Base-by-base conservation (phyloP, 768 basidiomycete genomes). In the Saitozyma podzolica region DNA sequence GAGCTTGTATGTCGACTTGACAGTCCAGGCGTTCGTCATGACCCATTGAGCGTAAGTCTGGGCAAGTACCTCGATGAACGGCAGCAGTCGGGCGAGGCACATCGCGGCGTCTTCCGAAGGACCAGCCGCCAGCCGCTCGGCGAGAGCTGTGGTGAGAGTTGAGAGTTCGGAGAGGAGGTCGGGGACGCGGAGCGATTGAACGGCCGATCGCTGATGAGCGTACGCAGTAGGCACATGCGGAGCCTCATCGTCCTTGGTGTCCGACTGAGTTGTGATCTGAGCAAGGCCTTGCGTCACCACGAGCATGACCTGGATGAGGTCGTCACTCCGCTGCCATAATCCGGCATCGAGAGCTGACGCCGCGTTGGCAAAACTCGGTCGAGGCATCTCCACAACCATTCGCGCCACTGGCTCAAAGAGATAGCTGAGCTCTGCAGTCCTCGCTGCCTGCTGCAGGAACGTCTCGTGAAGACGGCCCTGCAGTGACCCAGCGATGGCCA, bases 1-100 rank as follows among this genome's bases (percentile, higher is more conserved):
- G 62, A 98, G 82, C 80, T 97, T 98, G 84, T 94, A 89, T 16
- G 91, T 78, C 11, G 90, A 81, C 73, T 88, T 86, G 16, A 86
- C 86, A 87, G 90, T 92, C 48, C 83, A 81, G 20, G 82, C 81
- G 56, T 86, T 85, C 10, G 80, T 78, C 2, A 78, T 67, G n/a
- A 95, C 78, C 56, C 90, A 85, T 47, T 83, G 83, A 40, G 83
- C 80, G 20, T 84, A 84, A 13, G 92, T 82, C 17, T 81, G 70
- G 9, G 84, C 67, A 77, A 91, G 93, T 20, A 80, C 78, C 3
- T 85, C 80, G 20, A 95, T 76, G 85, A 96, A 96, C 0, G 94
- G 92, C 9, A 88, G 66, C n/a, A 66, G 84, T 81, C 70, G 79
- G 1, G 68, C 58, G n/a, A 80, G 50, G 86, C 70, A 58, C 11